These are phyloP conservation scores for Termitomyces sp. DNA, from an alignment of 768 basidiomycete species.

Conservation along the genomic window DNA sequence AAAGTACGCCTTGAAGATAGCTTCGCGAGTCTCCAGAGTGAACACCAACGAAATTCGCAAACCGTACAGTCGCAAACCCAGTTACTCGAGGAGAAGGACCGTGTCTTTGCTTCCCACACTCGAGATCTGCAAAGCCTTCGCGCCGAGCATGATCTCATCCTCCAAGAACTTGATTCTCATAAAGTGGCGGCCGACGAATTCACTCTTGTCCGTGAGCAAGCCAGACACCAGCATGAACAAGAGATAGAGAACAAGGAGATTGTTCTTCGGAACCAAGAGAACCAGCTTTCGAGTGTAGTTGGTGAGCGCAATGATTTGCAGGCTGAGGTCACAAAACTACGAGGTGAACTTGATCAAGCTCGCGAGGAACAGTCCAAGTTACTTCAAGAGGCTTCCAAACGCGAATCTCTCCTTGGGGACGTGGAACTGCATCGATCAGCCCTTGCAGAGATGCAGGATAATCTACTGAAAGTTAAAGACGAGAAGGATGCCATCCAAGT, in stretches of 20 bases:
- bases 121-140: conserved; percentile 44
- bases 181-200: conserved; percentile 53
- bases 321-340: conserved; percentile 46
- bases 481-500: conserved; percentile 75
- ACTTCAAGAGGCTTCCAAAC: conserved; percentile 69
- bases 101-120: conserved; percentile 39
- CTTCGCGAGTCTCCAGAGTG: conserved; percentile 1
- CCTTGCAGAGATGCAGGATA: conserved; percentile 75
- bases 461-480: conserved; percentile 74
- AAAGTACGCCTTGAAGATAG: conserved; percentile 1
- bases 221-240: conserved; percentile 39
- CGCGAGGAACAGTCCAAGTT: conserved; percentile 59
- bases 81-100: conserved; percentile 45
- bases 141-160: conserved; percentile 45
- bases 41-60: conserved; percentile 4
- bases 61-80: not conserved
- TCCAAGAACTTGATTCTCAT: conserved; percentile 58
- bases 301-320: conserved; percentile 42
- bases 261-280: conserved; percentile 44
- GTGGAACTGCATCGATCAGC: conserved; percentile 75
- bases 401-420: conserved; percentile 69
- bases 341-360: conserved; percentile 56
- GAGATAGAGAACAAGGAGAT: conserved; percentile 48
- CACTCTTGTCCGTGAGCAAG: conserved; percentile 40
- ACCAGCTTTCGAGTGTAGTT: conserved; percentile 43